These are phyloP conservation scores for Aspergillus sp. DNA, from an alignment of 2,329 filamentous ascomycete species.

Conservation along the genomic window DNA sequence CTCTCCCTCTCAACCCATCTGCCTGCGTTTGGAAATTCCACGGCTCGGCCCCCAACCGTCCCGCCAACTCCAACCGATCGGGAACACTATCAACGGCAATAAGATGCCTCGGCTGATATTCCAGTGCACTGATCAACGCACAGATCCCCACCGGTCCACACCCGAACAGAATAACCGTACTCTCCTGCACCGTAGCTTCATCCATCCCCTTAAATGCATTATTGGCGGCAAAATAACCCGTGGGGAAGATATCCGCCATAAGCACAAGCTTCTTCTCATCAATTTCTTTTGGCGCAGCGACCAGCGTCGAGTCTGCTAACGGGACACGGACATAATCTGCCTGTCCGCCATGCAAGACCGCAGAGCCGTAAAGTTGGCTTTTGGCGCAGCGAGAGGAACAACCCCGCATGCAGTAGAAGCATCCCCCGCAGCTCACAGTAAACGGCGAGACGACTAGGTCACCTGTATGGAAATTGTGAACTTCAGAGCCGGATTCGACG, in stretches of 20 bases:
- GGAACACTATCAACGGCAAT: constrained; percentile 78
- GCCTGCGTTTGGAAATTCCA: constrained; percentile 72
- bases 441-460: constrained; percentile 82
- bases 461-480: constrained; percentile 65
- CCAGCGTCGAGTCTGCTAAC: constrained; percentile 72
- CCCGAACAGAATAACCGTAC: constrained; percentile 69
- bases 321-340: constrained; percentile 81
- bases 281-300: constrained; percentile 68
- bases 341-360: constrained; percentile 71
- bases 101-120: constrained; percentile 69
- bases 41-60: constrained; percentile 72
- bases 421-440: constrained; percentile 72
- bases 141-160: constrained; percentile 83
- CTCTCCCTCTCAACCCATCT: constrained; percentile 55
- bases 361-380: constrained; percentile 68
- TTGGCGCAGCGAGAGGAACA: constrained; percentile 74
- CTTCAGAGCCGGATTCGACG: constrained; percentile 59
- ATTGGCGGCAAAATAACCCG: constrained; percentile 73
- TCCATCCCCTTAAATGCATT: constrained; percentile 68
- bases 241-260: constrained; percentile 60
- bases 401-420: constrained; percentile 78
- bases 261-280: constrained; percentile 73
- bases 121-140: constrained; percentile 71
- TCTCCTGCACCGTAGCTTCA: constrained; percentile 44
- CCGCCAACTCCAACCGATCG: constrained; percentile 70